These are phyloP conservation scores for Anthracocystis walkeri DNA, from an alignment of 1,284 basidiomycete genomes.

Conservation along the genomic window DNA sequence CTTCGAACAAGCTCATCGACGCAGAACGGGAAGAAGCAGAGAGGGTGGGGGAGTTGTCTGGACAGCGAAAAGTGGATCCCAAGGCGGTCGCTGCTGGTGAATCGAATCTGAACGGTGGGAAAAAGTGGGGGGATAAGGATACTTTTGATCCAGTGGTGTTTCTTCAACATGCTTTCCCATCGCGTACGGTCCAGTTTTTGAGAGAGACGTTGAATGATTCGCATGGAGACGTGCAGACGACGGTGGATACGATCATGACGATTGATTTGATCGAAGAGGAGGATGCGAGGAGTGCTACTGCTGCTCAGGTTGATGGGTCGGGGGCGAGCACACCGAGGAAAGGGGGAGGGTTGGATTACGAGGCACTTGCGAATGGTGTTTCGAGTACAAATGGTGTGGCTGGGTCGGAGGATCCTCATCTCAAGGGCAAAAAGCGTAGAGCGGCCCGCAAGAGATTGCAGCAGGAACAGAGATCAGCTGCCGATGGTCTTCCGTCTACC, in stretches of 20 bases:
- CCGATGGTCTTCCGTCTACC: slow-evolving; percentile 1
- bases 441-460: slow-evolving; percentile 39
- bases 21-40: slow-evolving; percentile 8
- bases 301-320: slow-evolving; percentile 6
- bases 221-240: slow-evolving; percentile 48
- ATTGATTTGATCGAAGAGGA: slow-evolving; percentile 58
- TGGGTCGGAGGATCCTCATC: slow-evolving; percentile 10
- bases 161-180: slow-evolving; percentile 54
- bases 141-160: slow-evolving; percentile 46
- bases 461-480: slow-evolving; percentile 30
- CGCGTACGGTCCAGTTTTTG: slow-evolving; percentile 50
- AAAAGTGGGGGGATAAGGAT: slow-evolving; percentile 4
- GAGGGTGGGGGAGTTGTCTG: slow-evolving; percentile 21
- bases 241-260: slow-evolving; percentile 58
- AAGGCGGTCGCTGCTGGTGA: slow-evolving; percentile 10
- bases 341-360: slow-evolving; percentile 49
- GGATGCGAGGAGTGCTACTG: slow-evolving; percentile 30
- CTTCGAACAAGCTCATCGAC: slow-evolving; percentile 3
- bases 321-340: slow-evolving; percentile 1
- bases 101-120: slow-evolving; percentile 1
- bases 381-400: background rate
- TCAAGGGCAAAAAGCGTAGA: slow-evolving; percentile 50
- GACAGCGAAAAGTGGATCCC: slow-evolving; percentile 18
- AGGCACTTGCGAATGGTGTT: slow-evolving; percentile 41
- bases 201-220: slow-evolving; percentile 44